Percentiles rank a stretch among this genome's conserved stretches.
These are phyloP conservation scores for Septoria petroselini DNA, from an alignment of 2,329 filamentous ascomycete species.

Conservation along the genomic window DNA sequence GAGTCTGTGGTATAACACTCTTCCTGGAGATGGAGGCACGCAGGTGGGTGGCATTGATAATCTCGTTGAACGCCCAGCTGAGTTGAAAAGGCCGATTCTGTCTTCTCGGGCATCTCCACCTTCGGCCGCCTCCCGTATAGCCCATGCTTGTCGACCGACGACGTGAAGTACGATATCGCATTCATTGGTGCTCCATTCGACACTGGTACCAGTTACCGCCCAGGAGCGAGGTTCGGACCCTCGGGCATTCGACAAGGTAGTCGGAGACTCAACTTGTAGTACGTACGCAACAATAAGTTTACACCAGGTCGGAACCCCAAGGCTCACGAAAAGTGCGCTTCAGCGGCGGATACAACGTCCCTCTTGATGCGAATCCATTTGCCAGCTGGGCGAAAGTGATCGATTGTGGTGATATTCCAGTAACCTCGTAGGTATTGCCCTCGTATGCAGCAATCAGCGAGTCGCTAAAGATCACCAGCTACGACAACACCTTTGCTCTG, in stretches of 20 bases:
- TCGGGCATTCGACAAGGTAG: constrained; percentile 61
- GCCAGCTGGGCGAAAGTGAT: constrained; percentile 53
- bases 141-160: constrained; percentile 68
- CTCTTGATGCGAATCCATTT: constrained; percentile 56
- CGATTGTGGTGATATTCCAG: constrained; percentile 88
- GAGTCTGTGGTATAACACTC: constrained; percentile 75
- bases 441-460: background rate
- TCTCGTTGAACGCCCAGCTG: background rate
- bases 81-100: constrained; percentile 68
- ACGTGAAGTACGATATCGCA: constrained; percentile 76
- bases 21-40: constrained; percentile 80
- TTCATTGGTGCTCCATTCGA: constrained; percentile 84
- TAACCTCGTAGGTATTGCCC: constrained; percentile 64
- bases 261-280: constrained; percentile 82
- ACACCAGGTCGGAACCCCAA: constrained; percentile 33
- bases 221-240: constrained; percentile 81
- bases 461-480: constrained; percentile 47
- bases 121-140: constrained; percentile 77
- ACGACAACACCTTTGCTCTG: constrained; percentile 78
- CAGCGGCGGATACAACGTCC: constrained; percentile 85
- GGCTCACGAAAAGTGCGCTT: constrained; percentile 52
- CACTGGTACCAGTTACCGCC: constrained; percentile 63
- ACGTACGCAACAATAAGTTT: constrained; percentile 44
- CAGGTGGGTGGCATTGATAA: constrained; percentile 53
- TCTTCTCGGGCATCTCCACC: constrained; percentile 84